Evolutionary conservation across 352 stramenopile genomes (phyloP), one percentile per base, ranked within the genome.

Genomic region (Phytophthora meadii): DNA sequence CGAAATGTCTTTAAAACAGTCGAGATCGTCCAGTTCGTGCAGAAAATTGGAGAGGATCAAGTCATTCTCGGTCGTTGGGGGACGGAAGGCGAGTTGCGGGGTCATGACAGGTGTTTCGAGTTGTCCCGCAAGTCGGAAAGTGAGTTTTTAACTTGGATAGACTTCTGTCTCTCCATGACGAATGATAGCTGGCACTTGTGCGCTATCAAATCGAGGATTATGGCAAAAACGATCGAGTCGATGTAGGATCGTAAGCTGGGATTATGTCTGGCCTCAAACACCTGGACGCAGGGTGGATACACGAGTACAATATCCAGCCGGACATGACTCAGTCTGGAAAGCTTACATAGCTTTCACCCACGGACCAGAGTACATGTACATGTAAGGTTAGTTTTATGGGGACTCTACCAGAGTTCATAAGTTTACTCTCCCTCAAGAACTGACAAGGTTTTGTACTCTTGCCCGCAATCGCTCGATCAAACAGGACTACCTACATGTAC

Each of bases 41-140:
- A 73, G 59, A 27, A 73, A 69, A 4, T 68, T 47, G 15, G 34
- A 19, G 46, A 73, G 15, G 4, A 69, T 25, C 11, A 57, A n/a
- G 4, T 69, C 65, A 34, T 40, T 60, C 9, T 74, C 32, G 8
- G 61, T n/a, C 12, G 15, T 2, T 45, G 28, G 5, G 30, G 3
- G 28, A 17, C 5, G 19, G 17, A 11, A 3, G 5, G 53, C 22
- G 12, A 65, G 19, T 40, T 57, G 49, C 5, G 27, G 24, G 11
- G 34, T 15, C 63, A 66, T 71, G 17, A 6, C 22, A 36, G 30
- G 37, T 17, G 25, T 7, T 64, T 22, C 6, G 19, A 17, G 47
- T 28, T 51, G 54, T 42, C 47, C 42, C 49, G 63, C 56, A 62
- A 61, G 51, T 71, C 48, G 58, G 57, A 70, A 70, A 65, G 27